Conservation (phyloP, 2,329 filamentous ascomycete genomes). For the Teratosphaeriaceae sp. region DNA sequence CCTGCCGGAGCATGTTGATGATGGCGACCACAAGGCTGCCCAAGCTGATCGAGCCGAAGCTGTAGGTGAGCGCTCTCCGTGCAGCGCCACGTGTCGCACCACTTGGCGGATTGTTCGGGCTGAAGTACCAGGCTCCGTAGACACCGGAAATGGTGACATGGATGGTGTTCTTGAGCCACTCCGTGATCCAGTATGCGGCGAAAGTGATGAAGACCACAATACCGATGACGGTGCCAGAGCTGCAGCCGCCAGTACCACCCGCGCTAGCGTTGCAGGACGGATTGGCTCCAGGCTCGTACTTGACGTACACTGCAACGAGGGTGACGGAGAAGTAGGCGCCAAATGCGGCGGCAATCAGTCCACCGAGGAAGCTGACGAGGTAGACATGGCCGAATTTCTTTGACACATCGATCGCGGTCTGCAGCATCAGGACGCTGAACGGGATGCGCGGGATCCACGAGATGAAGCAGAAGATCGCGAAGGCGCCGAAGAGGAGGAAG, state of each 20-base stretch:
- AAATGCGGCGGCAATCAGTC: slow-evolving; percentile 66
- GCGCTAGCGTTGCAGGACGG: slow-evolving; percentile 47
- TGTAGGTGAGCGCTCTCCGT: slow-evolving; percentile 76
- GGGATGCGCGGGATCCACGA: slow-evolving; percentile 87
- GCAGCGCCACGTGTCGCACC: slow-evolving; percentile 78
- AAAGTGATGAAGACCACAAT: slow-evolving; percentile 84
- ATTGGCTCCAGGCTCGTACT: slow-evolving; percentile 64
- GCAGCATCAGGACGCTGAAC: slow-evolving; percentile 84
- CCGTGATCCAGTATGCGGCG: slow-evolving; percentile 87
- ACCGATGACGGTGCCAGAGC: slow-evolving; percentile 71
- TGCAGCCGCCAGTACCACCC: slow-evolving; percentile 53
- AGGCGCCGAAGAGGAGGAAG: slow-evolving; percentile 74
- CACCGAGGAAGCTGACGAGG: slow-evolving; percentile 75
- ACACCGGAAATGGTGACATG: slow-evolving; percentile 82
- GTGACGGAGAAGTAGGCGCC: slow-evolving; percentile 83
- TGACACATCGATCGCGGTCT: slow-evolving; percentile 77
- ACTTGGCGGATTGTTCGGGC: slow-evolving; percentile 60
- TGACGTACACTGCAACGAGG: slow-evolving; percentile 77
- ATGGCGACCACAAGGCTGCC: slow-evolving; percentile 82
- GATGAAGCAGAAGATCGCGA: slow-evolving; percentile 76
- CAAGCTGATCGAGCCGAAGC: slow-evolving; percentile 83
- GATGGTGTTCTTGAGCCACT: slow-evolving; percentile 90
- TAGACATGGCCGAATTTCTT: slow-evolving; percentile 82
- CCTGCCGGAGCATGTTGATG: slow-evolving; percentile 75
- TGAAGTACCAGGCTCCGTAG: slow-evolving; percentile 93